A percentile compares a stretch with the other conserved stretches of the same genome.
Conservation (phyloP, 1,284 basidiomycete species). For the Fomes fomentarius region DNA sequence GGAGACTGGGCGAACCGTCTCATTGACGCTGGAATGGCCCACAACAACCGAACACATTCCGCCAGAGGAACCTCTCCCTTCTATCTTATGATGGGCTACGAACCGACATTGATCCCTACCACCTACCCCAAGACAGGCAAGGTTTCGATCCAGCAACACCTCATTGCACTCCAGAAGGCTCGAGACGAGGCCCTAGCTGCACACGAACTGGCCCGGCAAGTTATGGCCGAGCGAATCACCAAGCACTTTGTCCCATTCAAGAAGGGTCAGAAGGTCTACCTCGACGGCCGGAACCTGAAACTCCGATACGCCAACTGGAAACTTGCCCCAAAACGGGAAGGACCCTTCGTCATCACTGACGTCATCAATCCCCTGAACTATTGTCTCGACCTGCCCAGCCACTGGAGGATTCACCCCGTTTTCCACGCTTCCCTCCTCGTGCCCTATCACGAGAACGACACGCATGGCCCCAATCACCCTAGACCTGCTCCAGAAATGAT, state of each 20-base stretch:
- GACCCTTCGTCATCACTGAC: not conserved
- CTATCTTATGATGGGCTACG: conserved; percentile 14
- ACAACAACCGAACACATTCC: conserved; percentile 26
- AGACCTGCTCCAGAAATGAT: conserved; percentile 12
- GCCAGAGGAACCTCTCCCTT: conserved; percentile 34
- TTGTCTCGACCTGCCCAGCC: not conserved
- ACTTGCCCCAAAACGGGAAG: not conserved
- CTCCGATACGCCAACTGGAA: not conserved
- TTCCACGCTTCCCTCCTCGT: conserved; percentile 14
- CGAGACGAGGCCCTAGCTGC: not conserved
- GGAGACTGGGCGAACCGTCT: conserved; percentile 34
- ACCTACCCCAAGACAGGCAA: not conserved
- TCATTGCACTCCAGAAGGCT: not conserved
- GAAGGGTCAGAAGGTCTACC: conserved; percentile 4
- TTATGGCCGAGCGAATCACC: not conserved
- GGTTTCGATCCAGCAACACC: not conserved
- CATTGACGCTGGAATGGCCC: conserved; percentile 29
- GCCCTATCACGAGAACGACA: conserved; percentile 12
- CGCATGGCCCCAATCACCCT: conserved; percentile 8
- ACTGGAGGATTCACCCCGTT: conserved; percentile 5
- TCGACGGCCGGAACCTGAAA: not conserved
- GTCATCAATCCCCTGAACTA: not conserved
- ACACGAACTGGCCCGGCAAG: not conserved
- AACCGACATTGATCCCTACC: not conserved
- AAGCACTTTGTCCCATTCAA: not conserved